phyloP scores from a whole-genome alignment of 78 protist species.

The Emiliania huxleyi region DNA sequence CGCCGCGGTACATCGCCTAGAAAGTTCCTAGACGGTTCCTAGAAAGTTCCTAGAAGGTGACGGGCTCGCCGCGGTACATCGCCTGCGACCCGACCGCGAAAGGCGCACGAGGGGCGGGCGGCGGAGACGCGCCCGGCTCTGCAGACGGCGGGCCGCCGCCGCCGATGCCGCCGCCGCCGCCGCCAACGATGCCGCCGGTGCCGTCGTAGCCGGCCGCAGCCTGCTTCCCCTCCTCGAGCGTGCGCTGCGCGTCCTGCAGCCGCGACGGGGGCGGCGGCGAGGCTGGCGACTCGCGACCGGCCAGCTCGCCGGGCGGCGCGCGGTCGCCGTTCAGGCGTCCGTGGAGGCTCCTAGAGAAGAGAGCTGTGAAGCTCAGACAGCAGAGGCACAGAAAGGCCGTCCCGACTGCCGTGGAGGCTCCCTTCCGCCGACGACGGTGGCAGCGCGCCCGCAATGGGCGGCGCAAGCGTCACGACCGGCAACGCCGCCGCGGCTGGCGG shows the following conservation, averaged over 20 bases:
- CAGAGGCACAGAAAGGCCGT: too few species aligned
- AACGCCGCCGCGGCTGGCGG: neutral
- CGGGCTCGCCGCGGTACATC: neutral
- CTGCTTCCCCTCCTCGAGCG: neutral
- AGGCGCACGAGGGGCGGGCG: neutral
- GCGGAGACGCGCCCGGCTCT: neutral
- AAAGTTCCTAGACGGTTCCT: too few species aligned
- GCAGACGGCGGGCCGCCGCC: neutral
- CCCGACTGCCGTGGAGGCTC: too few species aligned
- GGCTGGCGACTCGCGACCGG: too few species aligned
- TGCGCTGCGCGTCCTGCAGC: neutral
- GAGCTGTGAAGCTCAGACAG: too few species aligned
- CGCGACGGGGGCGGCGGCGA: neutral
- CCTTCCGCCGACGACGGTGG: neutral
- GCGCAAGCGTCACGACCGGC: neutral
- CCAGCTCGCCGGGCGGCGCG: too few species aligned
- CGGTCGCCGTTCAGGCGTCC: too few species aligned
- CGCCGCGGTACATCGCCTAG: neutral
- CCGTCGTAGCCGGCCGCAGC: neutral
- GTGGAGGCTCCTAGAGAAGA: too few species aligned
- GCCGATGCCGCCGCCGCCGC: neutral
- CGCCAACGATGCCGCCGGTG: neutral
- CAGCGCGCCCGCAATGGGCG: neutral
- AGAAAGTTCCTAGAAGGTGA: too few species aligned
- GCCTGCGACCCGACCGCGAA: neutral